phyloP scores from a whole-genome alignment of 148 eudicot genomes.

The Oxyria digyna region DNA sequence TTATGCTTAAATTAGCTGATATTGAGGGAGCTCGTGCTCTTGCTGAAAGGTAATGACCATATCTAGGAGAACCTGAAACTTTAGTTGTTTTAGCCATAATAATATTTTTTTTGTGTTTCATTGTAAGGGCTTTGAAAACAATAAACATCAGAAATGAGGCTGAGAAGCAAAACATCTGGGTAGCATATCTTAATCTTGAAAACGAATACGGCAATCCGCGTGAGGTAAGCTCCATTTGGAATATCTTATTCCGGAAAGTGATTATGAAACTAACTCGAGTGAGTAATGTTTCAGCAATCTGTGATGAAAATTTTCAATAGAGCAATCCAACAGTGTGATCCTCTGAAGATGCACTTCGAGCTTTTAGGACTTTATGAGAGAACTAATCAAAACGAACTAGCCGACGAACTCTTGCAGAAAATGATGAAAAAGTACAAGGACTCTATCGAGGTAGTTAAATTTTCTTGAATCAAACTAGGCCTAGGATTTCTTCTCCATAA shows the following conservation, averaged over 20 bases:
- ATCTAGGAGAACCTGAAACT: not conserved
- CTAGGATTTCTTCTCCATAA: not conserved
- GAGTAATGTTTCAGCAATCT: conserved; percentile 51
- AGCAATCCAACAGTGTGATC: conserved; percentile 87
- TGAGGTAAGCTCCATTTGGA: conserved; percentile 31
- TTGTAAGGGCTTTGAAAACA: conserved; percentile 68
- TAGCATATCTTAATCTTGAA: conserved; percentile 83
- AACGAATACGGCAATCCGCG: conserved; percentile 75
- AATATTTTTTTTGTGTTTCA: conserved; percentile 8
- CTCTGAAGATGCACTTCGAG: conserved; percentile 70
- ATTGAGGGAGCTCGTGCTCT: conserved; percentile 81
- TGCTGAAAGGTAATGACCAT: conserved; percentile 62
- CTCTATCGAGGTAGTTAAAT: conserved; percentile 52
- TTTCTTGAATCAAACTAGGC: not conserved
- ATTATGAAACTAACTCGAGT: not conserved
- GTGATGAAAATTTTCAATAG: conserved; percentile 60
- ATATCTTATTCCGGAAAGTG: not conserved
- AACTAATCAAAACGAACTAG: conserved; percentile 64
- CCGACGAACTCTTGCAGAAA: conserved; percentile 69
- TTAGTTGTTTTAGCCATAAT: not conserved
- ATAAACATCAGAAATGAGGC: conserved; percentile 67
- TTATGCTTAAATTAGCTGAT: conserved; percentile 61
- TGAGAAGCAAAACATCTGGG: conserved; percentile 90
- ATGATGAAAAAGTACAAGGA: conserved; percentile 79
- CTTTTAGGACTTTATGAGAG: conserved; percentile 75